Base-by-base conservation (phyloP, 108 stramenopile genomes). In the Stephanodiscus minutulus region DNA sequence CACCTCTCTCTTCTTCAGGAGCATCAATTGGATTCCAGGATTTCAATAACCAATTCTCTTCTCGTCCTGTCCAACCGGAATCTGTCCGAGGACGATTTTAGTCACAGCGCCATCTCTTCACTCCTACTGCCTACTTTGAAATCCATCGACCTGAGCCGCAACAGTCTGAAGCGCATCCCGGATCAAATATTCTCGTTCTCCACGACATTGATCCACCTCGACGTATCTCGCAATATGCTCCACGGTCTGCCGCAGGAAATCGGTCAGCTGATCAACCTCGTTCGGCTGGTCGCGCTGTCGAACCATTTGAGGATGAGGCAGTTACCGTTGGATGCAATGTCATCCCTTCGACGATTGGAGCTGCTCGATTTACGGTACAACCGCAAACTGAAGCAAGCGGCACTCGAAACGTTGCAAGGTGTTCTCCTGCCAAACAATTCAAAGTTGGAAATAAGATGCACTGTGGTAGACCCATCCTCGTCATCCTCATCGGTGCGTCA, bases 341-440 rank as follows among this genome's bases (percentile, higher is more conserved):
- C 79, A 12, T 79, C 86, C 6, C 50, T 87, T 25, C 54, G 48
- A 29, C 39, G 63, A n/a, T 62, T 87, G 50, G 18, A 48, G 47
- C 5, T 76, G 10, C 41, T 87, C 29, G 86, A 87, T 64, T 68
- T 87, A 36, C 73, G 82, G 50, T 87, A 72, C 70, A 84, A 87
- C 58, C 47, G 47, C 24, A 87, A 87, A 52, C 53, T 86, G 55
- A 86, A 84, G 46, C 68, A 65, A 74, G 43, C 69, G 2, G 73
- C 81, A 7, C 52, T 73, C 24, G 63, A 60, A 35, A 41, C 48
- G n/a, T 18, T 86, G 44, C 36, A 31, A 56, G 53, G 60, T 41
- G 52, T 46, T 12, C 48, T 86, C 13, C 7, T 58, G 62, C 60
- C 54, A 31, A 27, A 55, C 41, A 53, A 62, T 37, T 20, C 48